phyloP scores from a whole-genome alignment of 2,329 filamentous ascomycete species.

The Orbilia ellipsospora region DNA sequence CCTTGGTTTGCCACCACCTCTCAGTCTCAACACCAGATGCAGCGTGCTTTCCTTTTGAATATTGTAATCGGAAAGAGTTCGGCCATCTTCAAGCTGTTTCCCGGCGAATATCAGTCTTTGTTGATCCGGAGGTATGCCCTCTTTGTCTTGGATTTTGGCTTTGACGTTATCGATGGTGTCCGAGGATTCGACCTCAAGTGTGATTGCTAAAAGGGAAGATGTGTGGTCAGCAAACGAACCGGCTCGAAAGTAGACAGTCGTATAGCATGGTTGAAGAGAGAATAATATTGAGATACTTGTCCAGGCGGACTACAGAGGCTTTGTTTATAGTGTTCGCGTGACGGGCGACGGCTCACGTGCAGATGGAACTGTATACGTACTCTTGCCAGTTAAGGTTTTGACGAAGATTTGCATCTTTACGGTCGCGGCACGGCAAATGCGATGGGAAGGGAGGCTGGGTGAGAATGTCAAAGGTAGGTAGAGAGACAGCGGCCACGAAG shows the following conservation, averaged over 20 bases:
- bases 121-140: constrained; percentile 98
- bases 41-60: constrained; percentile 84
- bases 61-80: constrained; percentile 99
- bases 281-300: too few species aligned
- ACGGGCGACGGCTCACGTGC: not conserved
- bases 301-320: not conserved
- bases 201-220: constrained; percentile 68
- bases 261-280: too few species aligned
- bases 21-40: constrained; percentile 50
- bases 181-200: constrained; percentile 73
- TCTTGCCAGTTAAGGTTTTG: constrained; percentile 82
- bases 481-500: not conserved
- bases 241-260: too few species aligned
- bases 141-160: constrained; percentile 83
- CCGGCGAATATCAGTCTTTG: constrained; percentile 99
- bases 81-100: constrained; percentile 99
- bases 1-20: constrained; percentile 63
- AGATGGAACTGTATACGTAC: constrained; percentile 63
- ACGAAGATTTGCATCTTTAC: constrained; percentile 79
- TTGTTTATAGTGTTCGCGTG: not conserved
- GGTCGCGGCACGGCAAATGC: not conserved
- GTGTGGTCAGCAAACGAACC: constrained; percentile 2
- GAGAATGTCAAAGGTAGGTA: not conserved
- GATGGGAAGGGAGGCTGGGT: not conserved
- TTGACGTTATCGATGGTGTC: constrained; percentile 72